phyloP scores from a whole-genome alignment of 495 filamentous ascomycete genomes.

The Lepidopterella palustris region DNA sequence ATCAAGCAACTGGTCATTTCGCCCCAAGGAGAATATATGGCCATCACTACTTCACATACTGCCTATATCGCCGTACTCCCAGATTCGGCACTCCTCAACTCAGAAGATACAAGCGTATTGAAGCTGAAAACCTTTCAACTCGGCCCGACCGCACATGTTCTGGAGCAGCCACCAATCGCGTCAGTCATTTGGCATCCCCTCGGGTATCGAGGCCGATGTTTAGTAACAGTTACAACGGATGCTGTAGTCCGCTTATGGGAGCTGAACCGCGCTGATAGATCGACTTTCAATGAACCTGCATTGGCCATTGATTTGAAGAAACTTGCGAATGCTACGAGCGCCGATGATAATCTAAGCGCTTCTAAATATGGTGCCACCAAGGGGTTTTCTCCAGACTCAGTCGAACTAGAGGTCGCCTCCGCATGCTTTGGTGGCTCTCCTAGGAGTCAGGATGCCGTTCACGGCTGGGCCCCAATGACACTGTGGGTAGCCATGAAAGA shows the following conservation, averaged over 20 bases:
- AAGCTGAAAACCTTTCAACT: conserved; percentile 77
- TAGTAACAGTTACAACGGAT: conserved; percentile 80
- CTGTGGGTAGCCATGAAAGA: conserved; percentile 85
- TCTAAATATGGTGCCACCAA: conserved; percentile 64
- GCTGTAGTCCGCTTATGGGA: conserved; percentile 86
- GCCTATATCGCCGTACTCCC: conserved; percentile 75
- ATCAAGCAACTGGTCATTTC: conserved; percentile 79
- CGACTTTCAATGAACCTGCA: conserved; percentile 76
- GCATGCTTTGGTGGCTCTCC: conserved; percentile 70
- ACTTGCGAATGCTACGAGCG: conserved; percentile 67
- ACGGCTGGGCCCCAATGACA: conserved; percentile 86
- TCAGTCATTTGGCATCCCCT: conserved; percentile 85
- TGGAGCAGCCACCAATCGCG: conserved; percentile 67
- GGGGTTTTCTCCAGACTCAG: conserved; percentile 72
- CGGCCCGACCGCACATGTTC: conserved; percentile 81
- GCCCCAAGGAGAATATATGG: conserved; percentile 69
- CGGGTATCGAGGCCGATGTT: conserved; percentile 59
- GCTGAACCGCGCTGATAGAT: conserved; percentile 66
- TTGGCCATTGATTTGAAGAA: conserved; percentile 76
- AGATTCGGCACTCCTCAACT: conserved; percentile 62
- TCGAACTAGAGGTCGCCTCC: conserved; percentile 83
- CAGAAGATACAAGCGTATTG: conserved; percentile 55
- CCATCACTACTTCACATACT: conserved; percentile 76
- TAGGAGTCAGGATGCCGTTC: conserved; percentile 50
- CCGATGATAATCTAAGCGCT: conserved; percentile 68